Base-by-base conservation (phyloP, 305 asterid species). In the Ilex paraguariensis region DNA sequence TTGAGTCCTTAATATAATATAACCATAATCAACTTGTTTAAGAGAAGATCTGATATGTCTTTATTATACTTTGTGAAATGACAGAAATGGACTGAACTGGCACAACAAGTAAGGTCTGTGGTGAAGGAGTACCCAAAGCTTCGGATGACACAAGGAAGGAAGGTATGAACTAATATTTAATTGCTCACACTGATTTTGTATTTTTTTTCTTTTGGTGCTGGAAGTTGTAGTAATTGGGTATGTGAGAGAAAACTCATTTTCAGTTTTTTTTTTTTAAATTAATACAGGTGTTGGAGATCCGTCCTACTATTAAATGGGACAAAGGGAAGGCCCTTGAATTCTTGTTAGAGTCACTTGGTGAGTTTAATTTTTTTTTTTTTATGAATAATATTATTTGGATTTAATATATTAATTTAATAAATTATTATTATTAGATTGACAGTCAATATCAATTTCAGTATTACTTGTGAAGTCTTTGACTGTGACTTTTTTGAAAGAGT, bases 251-350 rank as follows among this genome's bases (percentile, higher is more conserved):
- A 28, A 6, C 6, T 13, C 28, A 21, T 31, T 59, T 62, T 40
- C 3, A 54, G 36, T 74, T 62, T 66, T 31, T 21, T 21, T 21
- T 21, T 21, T 71, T 57, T 67, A 59, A 51, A 60, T 61, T 30
- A 67, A 49, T 81, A 69, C 79, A 88, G 96, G 96, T 89, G 31
- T 73, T 92, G n/a, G 98, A 92, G 77, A 84, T 92, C 32, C 93
- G 98, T 31, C 98, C 98, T 50, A 80, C 87, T 36, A 87, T 89
- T 70, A 90, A 85, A 73, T 92, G 98, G 98, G 96, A 92, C 89
- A 92, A 92, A 61, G 98, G 98, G 62, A 92, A 92, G 84, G 98
- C 98, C 66, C 89, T 92, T 36, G 98, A 92, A 75, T 92, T 92
- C 65, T 75, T 92, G 36, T 67, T 92, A 21, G 88, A 89, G 67